Evolutionary conservation across 805 yeast species (phyloP).

Genomic region (Maudiozyma barnettii): DNA sequence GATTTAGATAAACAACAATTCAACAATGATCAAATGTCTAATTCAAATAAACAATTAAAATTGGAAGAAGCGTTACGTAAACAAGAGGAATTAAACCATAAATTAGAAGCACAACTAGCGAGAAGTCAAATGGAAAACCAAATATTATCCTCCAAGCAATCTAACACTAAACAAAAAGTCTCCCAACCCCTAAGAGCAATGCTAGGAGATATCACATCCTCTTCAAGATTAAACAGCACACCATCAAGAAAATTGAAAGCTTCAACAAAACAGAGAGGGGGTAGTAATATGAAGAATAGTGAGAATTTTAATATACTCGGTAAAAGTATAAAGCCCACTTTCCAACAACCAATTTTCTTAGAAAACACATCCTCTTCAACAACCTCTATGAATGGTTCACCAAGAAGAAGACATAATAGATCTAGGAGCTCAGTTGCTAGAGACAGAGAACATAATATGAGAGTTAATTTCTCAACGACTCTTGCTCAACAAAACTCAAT

Average conservation of each 20-base stretch:
- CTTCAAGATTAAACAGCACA: conserved; percentile 9
- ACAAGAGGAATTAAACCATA: conserved; percentile 23
- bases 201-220: conserved; percentile 8
- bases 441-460: conserved; percentile 4
- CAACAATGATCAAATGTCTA: no score
- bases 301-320: not conserved
- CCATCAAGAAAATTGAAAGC: conserved; percentile 8
- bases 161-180: conserved; percentile 4
- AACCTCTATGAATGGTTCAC: conserved; percentile 8
- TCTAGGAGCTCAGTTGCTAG: conserved; percentile 1
- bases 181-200: conserved; percentile 1
- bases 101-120: conserved; percentile 22
- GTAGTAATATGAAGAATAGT: not conserved
- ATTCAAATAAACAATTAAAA: conserved; percentile 20
- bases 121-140: conserved; percentile 25
- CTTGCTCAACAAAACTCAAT: conserved; percentile 1
- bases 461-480: conserved; percentile 4
- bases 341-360: conserved; percentile 2
- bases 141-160: conserved; percentile 15
- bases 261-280: not conserved
- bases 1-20: not conserved
- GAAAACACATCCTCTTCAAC: not conserved
- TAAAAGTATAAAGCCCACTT: not conserved
- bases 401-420: conserved; percentile 8
- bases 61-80: conserved; percentile 21